Percentiles rank a stretch among this genome's conserved stretches.
phyloP scores from a whole-genome alignment of 352 stramenopile genomes.

The Phytopythium chamaehyphon region DNA sequence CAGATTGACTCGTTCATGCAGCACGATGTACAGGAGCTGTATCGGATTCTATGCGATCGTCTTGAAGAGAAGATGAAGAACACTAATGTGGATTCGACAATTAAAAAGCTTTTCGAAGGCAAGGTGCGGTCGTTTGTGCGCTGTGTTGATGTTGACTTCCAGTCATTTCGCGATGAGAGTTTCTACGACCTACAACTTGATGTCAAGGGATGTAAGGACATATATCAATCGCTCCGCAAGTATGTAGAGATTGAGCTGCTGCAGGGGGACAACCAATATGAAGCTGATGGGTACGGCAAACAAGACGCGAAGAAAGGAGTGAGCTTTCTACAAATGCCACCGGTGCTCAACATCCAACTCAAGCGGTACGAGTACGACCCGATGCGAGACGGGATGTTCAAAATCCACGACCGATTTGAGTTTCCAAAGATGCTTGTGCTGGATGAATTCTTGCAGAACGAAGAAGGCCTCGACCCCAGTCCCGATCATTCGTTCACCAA shows the following conservation, averaged over 20 bases:
- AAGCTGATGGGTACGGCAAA: constrained; percentile 84
- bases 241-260: constrained; percentile 93
- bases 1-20: constrained; percentile 91
- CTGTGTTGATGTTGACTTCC: constrained; percentile 89
- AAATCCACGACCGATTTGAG: constrained; percentile 87
- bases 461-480: constrained; percentile 3
- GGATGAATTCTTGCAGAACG: constrained; percentile 49
- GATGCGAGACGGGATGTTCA: constrained; percentile 85
- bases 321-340: constrained; percentile 81
- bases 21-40: constrained; percentile 91
- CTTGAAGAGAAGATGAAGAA: constrained; percentile 93
- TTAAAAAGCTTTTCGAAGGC: constrained; percentile 88
- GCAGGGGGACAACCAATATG: constrained; percentile 93
- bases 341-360: constrained; percentile 91
- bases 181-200: constrained; percentile 93
- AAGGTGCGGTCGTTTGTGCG: constrained; percentile 89
- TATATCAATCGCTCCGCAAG: constrained; percentile 89
- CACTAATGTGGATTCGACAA: constrained; percentile 72
- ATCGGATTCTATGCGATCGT: constrained; percentile 89
- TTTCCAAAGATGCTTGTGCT: constrained; percentile 76
- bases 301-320: constrained; percentile 89
- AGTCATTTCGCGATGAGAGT: constrained; percentile 84
- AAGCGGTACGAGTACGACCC: constrained; percentile 90
- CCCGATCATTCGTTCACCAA: background rate
- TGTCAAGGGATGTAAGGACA: constrained; percentile 88